Percentiles rank a stretch among this genome's conserved stretches.
Evolutionary conservation across 805 yeast species (phyloP).

Genomic region (Candida krabiensis): DNA sequence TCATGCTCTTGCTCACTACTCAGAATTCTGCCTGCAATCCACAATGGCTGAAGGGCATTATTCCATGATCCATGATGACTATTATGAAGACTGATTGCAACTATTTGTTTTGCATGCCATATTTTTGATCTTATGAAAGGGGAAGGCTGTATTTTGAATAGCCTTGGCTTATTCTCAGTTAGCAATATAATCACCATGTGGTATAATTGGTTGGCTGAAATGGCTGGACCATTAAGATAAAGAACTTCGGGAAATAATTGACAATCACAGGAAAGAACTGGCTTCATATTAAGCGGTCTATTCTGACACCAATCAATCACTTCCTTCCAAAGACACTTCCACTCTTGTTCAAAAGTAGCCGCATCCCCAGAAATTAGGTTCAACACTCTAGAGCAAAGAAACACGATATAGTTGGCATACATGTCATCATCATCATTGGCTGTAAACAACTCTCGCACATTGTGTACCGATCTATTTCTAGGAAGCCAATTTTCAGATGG

Average conservation of each 20-base stretch:
- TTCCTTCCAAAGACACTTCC: constrained; percentile 39
- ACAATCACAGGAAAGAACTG: constrained; percentile 30
- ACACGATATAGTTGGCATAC: constrained; percentile 41
- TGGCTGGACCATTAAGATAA: constrained; percentile 39
- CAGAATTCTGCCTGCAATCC: constrained; percentile 21
- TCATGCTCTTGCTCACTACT: constrained; percentile 19
- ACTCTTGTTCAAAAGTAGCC: constrained; percentile 31
- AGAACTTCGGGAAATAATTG: constrained; percentile 34
- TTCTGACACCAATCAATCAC: constrained; percentile 33
- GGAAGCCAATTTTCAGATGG: constrained; percentile 36
- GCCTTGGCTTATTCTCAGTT: constrained; percentile 38
- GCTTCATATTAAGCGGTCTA: constrained; percentile 32
- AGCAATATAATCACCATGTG: constrained; percentile 39
- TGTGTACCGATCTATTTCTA: constrained; percentile 15
- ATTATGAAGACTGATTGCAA: constrained; percentile 32
- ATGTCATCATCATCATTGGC: constrained; percentile 20
- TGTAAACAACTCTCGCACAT: constrained; percentile 22
- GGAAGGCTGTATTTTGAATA: constrained; percentile 5
- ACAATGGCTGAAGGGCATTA: constrained; percentile 22
- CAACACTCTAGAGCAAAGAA: constrained; percentile 35
- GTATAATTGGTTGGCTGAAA: constrained; percentile 37
- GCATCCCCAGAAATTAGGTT: constrained; percentile 28
- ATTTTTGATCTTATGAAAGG: constrained; percentile 1
- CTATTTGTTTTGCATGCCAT: constrained; percentile 37
- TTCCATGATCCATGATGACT: constrained; percentile 20